phyloP scores from a whole-genome alignment of 176 grass and related monocot genomes.

The Triticum aestivum region IWGSC_CS_RefSeq_v2.1 NC_057801.1:520559868-520560367 shows the following conservation, averaged over 20 bases:
- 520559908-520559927: conserved; percentile 38
- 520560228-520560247: conserved; percentile 48
- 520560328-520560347: conserved; percentile 67
- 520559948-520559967: conserved; percentile 59
- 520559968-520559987: conserved; percentile 51
- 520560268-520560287: conserved; percentile 71
- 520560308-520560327: conserved; percentile 71
- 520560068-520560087: conserved; percentile 93
- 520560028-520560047: conserved; percentile 53
- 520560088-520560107: conserved; percentile 84
- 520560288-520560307: conserved; percentile 86
- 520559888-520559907: conserved; percentile 53
- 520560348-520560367: conserved; percentile 78
- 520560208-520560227: conserved; percentile 34
- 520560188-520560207: conserved; percentile 51
- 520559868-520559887: conserved; percentile 90
- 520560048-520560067: conserved; percentile 59
- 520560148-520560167: conserved; percentile 36
- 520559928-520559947: conserved; percentile 40
- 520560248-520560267: conserved; percentile 47
- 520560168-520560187: conserved; percentile 35
- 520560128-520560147: conserved; percentile 33
- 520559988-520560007: conserved; percentile 45
- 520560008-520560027: conserved; percentile 50
- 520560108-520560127: conserved; percentile 44